phyloP scores from a whole-genome alignment of 177 flowering plant genomes.

The Vitis hybrid region DNA sequence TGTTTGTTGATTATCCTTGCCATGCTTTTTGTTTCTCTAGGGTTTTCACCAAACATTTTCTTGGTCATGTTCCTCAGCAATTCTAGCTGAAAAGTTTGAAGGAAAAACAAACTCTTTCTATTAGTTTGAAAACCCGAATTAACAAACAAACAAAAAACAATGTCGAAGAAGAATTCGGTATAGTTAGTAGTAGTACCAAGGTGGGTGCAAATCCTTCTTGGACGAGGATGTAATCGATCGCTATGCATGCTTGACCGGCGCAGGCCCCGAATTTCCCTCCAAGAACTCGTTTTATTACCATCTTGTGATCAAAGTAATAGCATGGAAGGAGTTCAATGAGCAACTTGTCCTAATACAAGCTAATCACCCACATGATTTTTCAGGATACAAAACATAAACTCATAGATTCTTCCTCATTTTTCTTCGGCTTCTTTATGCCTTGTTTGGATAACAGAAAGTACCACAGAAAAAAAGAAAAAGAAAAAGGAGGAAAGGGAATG shows the following conservation, averaged over 20 bases:
- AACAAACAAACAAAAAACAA: background rate
- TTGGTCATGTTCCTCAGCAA: constrained; percentile 24
- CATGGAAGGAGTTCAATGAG: no score
- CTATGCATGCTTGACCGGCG: constrained; percentile 66
- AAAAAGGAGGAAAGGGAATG: background rate
- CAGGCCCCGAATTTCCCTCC: constrained; percentile 51
- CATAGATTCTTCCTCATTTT: no score
- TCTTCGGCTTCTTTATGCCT: no score
- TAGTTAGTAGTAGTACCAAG: constrained; percentile 20
- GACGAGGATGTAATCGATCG: constrained; percentile 48
- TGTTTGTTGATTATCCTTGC: constrained; percentile 46
- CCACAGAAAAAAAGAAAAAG: background rate
- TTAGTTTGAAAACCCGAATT: background rate
- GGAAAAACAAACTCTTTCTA: background rate
- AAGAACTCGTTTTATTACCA: constrained; percentile 36
- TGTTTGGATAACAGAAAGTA: background rate
- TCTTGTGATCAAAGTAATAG: constrained; percentile 18
- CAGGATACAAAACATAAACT: no score
- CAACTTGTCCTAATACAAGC: no score
- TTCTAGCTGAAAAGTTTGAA: constrained; percentile 23
- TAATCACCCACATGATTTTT: no score
- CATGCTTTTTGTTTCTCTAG: constrained; percentile 29
- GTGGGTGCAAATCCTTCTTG: constrained; percentile 29
- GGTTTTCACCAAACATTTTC: constrained; percentile 49
- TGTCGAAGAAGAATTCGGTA: background rate